Evolutionary conservation across 2,329 filamentous ascomycete species (phyloP), one percentile per base, ranked within the genome.

Genomic region (Hortaea werneckii): DNA sequence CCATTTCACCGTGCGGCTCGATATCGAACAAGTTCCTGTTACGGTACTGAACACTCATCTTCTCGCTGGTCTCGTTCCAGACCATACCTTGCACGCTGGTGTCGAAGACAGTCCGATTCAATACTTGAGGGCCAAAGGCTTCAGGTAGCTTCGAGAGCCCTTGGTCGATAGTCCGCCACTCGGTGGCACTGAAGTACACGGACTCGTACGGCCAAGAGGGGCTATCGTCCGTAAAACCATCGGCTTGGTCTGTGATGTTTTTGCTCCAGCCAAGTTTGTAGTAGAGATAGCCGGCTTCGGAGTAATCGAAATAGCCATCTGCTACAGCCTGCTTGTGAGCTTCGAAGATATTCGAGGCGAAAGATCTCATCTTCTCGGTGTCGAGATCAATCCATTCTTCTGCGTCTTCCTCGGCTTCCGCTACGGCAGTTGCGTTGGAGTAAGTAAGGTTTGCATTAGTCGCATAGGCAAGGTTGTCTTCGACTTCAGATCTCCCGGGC

Each of bases 101-200:
- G 46, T 74, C 70, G 52, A 82, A 73, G 1, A 72, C 75, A 0
- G 77, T 76, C 37, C 73, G 69, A 34, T 77, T 72, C 45, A 74
- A 66, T 1, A 85, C 74, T 13, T 78, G 71, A 0, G 82, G 81
- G 8, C 71, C 69, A 63, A 86, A 84, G 0, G 82, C 75, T 0
- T 67, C 60, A 0, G 82, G 80, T 0, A 86, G 70, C 0, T 75
- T 74, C 49, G 74, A 76, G 0, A 80, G 60, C 1, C 76, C 76
- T 57, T 76, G 70, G 55, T 85, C 77, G 51, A 85, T 82, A 3
- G 81, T 84, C n/a, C 67, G 69, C 77, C 77, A 83, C 4, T 70
- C 68, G 0, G 75, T 75, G 0, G 79, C 78, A 1, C 60, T 56
- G 57, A 82, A 82, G 62, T 83, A 83, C 5, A 77, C 67, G 5